Conservation (phyloP, 2,329 filamentous ascomycete genomes). For the Talaromyces verruculosus region DNA sequence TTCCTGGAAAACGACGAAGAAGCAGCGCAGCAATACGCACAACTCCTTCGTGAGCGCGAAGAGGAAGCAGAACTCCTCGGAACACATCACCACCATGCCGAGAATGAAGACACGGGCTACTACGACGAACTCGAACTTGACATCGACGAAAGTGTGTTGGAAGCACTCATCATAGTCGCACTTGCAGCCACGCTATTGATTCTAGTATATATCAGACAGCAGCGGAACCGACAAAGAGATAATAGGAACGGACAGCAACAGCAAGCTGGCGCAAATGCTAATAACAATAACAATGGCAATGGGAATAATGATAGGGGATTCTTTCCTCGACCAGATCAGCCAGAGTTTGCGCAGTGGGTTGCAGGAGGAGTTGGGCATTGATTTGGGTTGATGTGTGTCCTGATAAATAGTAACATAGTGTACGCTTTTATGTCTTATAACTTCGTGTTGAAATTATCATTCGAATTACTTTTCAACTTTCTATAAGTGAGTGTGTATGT, state of each 20-base stretch:
- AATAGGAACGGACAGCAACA: constrained; percentile 29
- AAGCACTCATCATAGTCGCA: constrained; percentile 79
- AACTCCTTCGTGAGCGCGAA: constrained; percentile 44
- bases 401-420: constrained; percentile 20
- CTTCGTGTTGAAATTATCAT: neutral
- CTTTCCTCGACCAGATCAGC: constrained; percentile 66
- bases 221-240: constrained; percentile 40
- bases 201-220: constrained; percentile 71
- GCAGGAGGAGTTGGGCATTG: constrained; percentile 63
- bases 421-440: neutral
- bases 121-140: constrained; percentile 62
- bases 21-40: constrained; percentile 62
- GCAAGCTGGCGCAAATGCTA: constrained; percentile 3
- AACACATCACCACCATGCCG: constrained; percentile 22
- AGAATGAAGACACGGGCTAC: constrained; percentile 50
- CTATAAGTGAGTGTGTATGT: neutral
- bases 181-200: constrained; percentile 72
- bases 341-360: constrained; percentile 67
- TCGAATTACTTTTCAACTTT: neutral
- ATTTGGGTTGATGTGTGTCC: neutral
- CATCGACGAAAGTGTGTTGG: constrained; percentile 75
- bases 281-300: constrained; percentile 16
- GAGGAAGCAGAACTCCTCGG: constrained; percentile 38
- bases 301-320: constrained; percentile 45
- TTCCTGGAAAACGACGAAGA: constrained; percentile 73